Evolutionary conservation across 2,329 filamentous ascomycete genomes (phyloP).

Genomic region (Emmonsia crescens): DNA sequence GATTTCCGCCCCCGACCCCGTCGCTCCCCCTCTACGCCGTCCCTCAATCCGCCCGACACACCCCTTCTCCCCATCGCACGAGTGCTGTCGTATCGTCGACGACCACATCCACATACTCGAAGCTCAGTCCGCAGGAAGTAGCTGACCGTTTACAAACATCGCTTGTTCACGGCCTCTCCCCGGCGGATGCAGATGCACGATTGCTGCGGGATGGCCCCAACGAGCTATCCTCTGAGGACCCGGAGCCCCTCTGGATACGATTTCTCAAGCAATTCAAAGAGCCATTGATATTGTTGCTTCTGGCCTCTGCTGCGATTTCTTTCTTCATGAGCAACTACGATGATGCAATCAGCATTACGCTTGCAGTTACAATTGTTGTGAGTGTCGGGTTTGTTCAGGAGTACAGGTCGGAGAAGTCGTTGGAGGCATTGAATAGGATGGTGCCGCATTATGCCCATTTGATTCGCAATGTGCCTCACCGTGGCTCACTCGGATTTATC

Average conservation of each 20-base stretch:
- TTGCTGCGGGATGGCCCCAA: conserved; percentile 77
- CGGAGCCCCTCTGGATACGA: conserved; percentile 87
- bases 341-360: conserved; percentile 88
- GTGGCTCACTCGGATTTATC: conserved; percentile 15
- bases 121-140: conserved; percentile 66
- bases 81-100: conserved; percentile 14
- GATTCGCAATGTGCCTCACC: conserved; percentile 50
- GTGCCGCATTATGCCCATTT: conserved; percentile 93
- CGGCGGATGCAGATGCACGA: conserved; percentile 68
- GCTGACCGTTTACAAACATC: conserved; percentile 71
- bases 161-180: conserved; percentile 68
- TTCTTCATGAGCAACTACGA: conserved; percentile 87
- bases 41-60: conserved; percentile 16
- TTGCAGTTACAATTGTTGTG: conserved; percentile 94
- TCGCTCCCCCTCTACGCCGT: conserved; percentile 48
- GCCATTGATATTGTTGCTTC: conserved; percentile 81
- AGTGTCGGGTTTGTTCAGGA: conserved; percentile 94
- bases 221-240: conserved; percentile 86
- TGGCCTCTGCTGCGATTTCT: conserved; percentile 79
- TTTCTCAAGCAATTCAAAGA: conserved; percentile 97
- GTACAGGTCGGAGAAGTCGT: conserved; percentile 92
- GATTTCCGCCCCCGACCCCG: conserved; percentile 41
- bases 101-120: conserved; percentile 43
- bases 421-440: conserved; percentile 85
- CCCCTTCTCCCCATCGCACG: conserved; percentile 12